These are phyloP conservation scores for Kernera saxatilis DNA, from an alignment of 345 rosid genomes.

Conservation along the genomic window DNA sequence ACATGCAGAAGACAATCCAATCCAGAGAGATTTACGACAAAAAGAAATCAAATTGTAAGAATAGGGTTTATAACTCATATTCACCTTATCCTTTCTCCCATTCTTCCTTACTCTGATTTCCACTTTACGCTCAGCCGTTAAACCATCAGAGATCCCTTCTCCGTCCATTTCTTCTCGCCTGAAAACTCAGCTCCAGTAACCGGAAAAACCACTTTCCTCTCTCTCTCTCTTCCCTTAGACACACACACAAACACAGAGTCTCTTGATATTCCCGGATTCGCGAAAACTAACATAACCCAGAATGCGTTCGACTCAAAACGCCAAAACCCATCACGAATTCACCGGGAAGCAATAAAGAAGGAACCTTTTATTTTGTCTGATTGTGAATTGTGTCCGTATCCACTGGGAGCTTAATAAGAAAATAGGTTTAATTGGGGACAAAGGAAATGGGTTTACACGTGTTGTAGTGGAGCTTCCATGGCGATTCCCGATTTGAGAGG, in stretches of 20 bases:
- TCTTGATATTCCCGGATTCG: not conserved
- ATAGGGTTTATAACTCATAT: not conserved
- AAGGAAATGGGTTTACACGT: conserved; percentile 22
- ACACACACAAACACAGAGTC: too few species aligned
- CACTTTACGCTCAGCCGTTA: conserved; percentile 59
- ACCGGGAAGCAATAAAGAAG: not conserved
- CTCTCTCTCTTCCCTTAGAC: not conserved
- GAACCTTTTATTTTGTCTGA: conserved; percentile 1
- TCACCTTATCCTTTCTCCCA: conserved; percentile 79
- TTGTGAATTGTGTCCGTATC: not conserved
- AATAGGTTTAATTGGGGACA: not conserved
- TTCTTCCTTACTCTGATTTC: conserved; percentile 46
- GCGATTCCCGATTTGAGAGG: conserved; percentile 15
- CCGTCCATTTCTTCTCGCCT: conserved; percentile 13
- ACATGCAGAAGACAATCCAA: conserved; percentile 5
- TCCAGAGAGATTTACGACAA: not conserved
- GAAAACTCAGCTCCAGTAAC: not conserved
- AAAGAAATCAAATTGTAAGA: not conserved
- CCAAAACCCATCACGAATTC: conserved; percentile 11
- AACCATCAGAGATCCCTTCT: conserved; percentile 35
- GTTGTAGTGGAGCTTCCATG: conserved; percentile 9
- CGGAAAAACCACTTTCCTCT: not conserved
- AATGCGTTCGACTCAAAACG: not conserved
- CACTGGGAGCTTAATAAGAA: conserved; percentile 3
- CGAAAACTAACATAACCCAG: not conserved